Percentiles rank a stretch among this genome's conserved stretches.
Evolutionary conservation across 192 early-diverging fungal genomes (phyloP).

Genomic region (Dissophora ornata): DNA sequence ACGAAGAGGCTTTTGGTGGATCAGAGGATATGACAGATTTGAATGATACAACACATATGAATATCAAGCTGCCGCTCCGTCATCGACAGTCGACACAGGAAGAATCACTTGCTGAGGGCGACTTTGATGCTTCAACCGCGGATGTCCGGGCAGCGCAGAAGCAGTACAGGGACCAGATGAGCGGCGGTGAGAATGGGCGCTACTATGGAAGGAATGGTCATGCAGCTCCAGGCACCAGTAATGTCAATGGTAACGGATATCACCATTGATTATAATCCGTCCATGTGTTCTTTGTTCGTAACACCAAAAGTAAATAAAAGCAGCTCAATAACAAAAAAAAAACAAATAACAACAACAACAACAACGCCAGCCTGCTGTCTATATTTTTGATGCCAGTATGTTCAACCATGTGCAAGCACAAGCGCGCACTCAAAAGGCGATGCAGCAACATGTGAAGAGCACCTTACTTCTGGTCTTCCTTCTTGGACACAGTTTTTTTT

Average conservation of each 20-base stretch:
- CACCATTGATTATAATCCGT: neutral
- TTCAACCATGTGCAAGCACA: too few species aligned
- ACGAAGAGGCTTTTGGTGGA: slow-evolving; percentile 17
- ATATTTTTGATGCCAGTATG: too few species aligned
- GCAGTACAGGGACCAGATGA: slow-evolving; percentile 33
- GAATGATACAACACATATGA: slow-evolving; percentile 6
- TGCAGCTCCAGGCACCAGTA: neutral
- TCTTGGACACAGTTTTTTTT: too few species aligned
- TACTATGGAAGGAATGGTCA: slow-evolving; percentile 5
- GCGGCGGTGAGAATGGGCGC: slow-evolving; percentile 30
- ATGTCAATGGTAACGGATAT: slow-evolving; percentile 19
- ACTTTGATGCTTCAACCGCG: slow-evolving; percentile 1
- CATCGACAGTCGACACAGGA: slow-evolving; percentile 12
- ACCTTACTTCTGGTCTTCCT: too few species aligned
- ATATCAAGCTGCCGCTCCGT: slow-evolving; percentile 22
- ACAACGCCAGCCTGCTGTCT: too few species aligned
- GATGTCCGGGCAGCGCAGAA: slow-evolving; percentile 16
- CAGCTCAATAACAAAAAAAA: too few species aligned
- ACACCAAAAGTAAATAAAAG: neutral
- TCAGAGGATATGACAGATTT: neutral
- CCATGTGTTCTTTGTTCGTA: neutral
- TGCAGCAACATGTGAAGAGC: too few species aligned
- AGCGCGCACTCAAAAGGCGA: too few species aligned
- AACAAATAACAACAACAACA: neutral
- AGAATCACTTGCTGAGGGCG: slow-evolving; percentile 8